Conservation (phyloP, 1,139 yeast genomes). For the Geotrichum histeridarum region DNA sequence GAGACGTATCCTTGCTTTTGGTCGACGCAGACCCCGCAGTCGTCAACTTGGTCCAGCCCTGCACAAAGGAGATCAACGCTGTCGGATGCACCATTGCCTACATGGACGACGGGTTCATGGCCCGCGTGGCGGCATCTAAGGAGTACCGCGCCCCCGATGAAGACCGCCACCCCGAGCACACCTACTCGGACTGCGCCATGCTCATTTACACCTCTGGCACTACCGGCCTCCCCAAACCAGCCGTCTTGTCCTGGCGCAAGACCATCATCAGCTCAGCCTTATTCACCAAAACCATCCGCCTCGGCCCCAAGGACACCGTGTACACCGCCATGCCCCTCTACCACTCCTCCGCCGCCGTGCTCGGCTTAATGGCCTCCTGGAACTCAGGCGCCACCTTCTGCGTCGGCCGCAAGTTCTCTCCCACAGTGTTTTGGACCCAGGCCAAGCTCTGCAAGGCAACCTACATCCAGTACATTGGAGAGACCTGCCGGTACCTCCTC, state of each 20-base stretch:
- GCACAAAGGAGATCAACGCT: constrained; percentile 46
- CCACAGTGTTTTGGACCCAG: constrained; percentile 87
- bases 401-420: constrained; percentile 75
- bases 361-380: constrained; percentile 74
- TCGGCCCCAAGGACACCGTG: constrained; percentile 52
- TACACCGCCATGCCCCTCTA: constrained; percentile 94
- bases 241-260: constrained; percentile 89
- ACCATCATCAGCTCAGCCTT: constrained; percentile 60
- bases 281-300: constrained; percentile 66
- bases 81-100: constrained; percentile 45
- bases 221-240: constrained; percentile 92
- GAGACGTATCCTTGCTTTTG: constrained; percentile 59
- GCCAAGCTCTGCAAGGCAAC: constrained; percentile 67
- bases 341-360: constrained; percentile 87
- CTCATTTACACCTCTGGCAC: constrained; percentile 92
- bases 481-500: constrained; percentile 81
- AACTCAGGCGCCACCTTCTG: constrained; percentile 66
- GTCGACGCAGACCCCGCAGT: constrained; percentile 62
- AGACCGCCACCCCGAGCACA: constrained; percentile 29
- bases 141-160: constrained; percentile 42
- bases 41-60: constrained; percentile 49
- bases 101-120: constrained; percentile 47
- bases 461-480: constrained; percentile 91
- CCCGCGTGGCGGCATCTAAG: constrained; percentile 40
- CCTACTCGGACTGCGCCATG: constrained; percentile 50